Base-by-base conservation (phyloP, 73 alveolate species). In the Tetrahymena elliotti region DNA sequence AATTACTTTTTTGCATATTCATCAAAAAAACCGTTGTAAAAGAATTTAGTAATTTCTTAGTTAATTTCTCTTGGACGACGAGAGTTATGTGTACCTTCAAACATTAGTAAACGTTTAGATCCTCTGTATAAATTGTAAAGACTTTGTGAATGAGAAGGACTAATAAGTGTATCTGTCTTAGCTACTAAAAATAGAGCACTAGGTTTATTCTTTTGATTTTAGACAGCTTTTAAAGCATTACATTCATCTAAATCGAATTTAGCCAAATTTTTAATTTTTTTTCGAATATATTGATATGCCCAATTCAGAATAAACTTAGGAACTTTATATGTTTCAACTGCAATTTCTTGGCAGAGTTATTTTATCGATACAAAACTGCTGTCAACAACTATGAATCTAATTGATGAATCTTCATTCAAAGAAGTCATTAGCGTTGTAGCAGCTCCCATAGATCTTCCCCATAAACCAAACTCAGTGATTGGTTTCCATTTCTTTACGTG, bases 361-460 rank as follows among this genome's bases (percentile, higher is more conserved):
- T 68, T 68, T 22, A 68, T 68, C 1, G 88, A 68, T 0, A 68
- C 20, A 68, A 68, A 68, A n/a, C 88, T 68, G 22, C 88, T 68
- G 22, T 68, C 88, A 18, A 68, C 33, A 68, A 68, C 88, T 6
- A 68, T 68, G n/a, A 68, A 68, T 11, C 88, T 68, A 24, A 68
- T 68, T 6, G 88, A 68, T 68, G n/a, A 68, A 68, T 68, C 88
- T 68, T 68, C 88, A 27, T 68, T 27, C 36, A 68, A 68, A 27
- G 88, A 68, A 27, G 88, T 68, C 96, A 98, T 92, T 38, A 98
- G 95, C 9, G 99, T 98, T 10, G 99, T 98, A 4, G 98, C 99
- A 22, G 99, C 99, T 18, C 99, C 99, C 99, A 98, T 98, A 52
- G 99, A 97, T 93, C 99, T 97, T 35, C 99, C 99, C 99, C 99